Evolutionary conservation across 1,139 yeast genomes (phyloP), one percentile per base, ranked within the genome.

Genomic region (Saccharomyces uvarum): DNA sequence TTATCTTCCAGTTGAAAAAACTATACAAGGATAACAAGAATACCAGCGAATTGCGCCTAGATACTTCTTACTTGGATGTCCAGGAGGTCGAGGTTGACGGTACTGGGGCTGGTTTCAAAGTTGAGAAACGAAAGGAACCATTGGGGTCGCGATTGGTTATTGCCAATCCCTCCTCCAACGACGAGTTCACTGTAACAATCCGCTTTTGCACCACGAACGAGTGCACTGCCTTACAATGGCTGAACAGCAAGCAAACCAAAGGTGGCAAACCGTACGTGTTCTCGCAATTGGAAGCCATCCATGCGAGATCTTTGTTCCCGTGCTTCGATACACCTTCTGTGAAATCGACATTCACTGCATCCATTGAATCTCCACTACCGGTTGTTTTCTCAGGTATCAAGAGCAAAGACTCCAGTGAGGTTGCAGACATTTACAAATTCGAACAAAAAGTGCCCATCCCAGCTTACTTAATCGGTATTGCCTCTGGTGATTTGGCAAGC

Each of bases 261-360:
- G 95, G 93, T 32, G 95, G 93, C 46, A 77, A 78, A 21, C 95
- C 95, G 2, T 68, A 88, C 69, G 77, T 90, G 62, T 90, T 89
- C 70, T 88, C 96, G 29, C 97, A 90, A 71, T 82, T 95, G 68
- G 96, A 90, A 73, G 89, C 97, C 38, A 88, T 87, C 59, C 97
- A 90, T 66, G 95, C 96, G 21, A 79, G 97, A 67, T 82, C 95
- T 26, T 77, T 90, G 63, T 84, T 86, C 73, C 97, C 97, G 2
- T 87, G 91, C 64, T 90, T 90, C 68, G 97, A 90, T 70, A 89
- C 97, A 0, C 97, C 97, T 2, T 79, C 95, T 0, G 78, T 88
- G 52, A 90, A 90, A 70, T 78, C 90, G 3, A 76, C 83, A 0
- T 87, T 79, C 67, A 71, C 75, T 16, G 82, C 86, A 62, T 73